Evolutionary conservation across 1,284 basidiomycete species (phyloP), one percentile per base, ranked within the genome.

Genomic region (Apiotrichum akiyoshidainum): DNA sequence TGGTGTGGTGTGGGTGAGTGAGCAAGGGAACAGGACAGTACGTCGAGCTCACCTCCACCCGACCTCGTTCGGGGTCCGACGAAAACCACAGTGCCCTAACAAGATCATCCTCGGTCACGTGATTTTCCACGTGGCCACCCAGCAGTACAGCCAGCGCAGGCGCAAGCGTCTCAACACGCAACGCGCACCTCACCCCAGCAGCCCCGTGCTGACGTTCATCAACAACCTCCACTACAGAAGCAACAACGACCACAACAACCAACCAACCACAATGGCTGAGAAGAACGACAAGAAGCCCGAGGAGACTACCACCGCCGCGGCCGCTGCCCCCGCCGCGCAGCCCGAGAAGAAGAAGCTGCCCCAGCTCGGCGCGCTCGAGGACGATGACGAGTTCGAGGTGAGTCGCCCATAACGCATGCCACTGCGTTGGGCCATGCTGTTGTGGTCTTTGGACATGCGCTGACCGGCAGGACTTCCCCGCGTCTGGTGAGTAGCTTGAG

Each of bases 331-430:
- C 7, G 46, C 54, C 14, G 44, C 60, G n/a, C 45, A 45, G 40
- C 41, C 41, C 53, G 67, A 66, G 55, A 74, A 71, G 66, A 75
- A 74, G 72, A 70, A 71, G 59, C 61, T 75, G 46, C 75, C 73
- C 34, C 75, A 78, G 64, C 65, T 79, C 13, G 77, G 78, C 46
- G 73, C 77, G 41, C 65, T 79, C 41, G 78, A 79, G 66, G 78
- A 79, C 62, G 78, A 79, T 68, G 78, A 79, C 63, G 78, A 79
- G 70, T 79, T 79, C 61, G 77, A 78, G 70, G 77, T 78, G 68
- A 68, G 77, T 70, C 3, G 9, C 26, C 26, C 26, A 31, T 54
- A 17, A 5, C 2, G 4, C 26, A 7, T 9, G 26, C 12, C 16
- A 5, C 17, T 10, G 41, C 41, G 19, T 12, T 42, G 41, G 22